Base-by-base conservation (phyloP, 2,329 filamentous ascomycete genomes). In the Alternaria atra region DNA sequence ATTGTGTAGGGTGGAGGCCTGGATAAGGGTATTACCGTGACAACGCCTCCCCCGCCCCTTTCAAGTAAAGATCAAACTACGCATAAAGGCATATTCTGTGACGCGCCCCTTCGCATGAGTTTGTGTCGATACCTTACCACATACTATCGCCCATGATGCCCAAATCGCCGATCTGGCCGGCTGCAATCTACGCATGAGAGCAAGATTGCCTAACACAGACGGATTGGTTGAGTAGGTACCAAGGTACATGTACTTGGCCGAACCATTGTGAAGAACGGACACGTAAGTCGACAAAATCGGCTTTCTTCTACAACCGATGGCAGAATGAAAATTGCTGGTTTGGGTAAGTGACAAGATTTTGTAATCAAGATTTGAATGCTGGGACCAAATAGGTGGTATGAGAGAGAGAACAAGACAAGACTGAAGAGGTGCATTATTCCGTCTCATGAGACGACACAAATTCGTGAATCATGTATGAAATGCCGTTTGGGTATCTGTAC, bases 121-220 rank as follows among this genome's bases (percentile, higher is more conserved):
- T 15, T 42, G 39, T 25, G 20, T 42, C 20, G 39, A 42, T 15
- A 42, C 15, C 20, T 4, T 13, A 42, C 37, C 32, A 50, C 32
- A 50, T 30, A 35, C 13, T 17, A 50, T 50, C n/a, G 46, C 17
- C 46, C 20, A 3, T 7, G 15, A 50, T 50, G 20, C 20, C 23
- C 17, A 27, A 35, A 50, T 50, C 46, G 46, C 46, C 46, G 46
- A 50, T 50, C 30, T 35, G 13, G 32, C 46, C 46, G 46, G 46
- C 46, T 50, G 46, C 30, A 50, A 50, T 50, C 46, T 23, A 37
- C 30, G 46, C 32, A 37, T 50, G 37, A 37, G 25, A 15, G 32
- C 46, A 35, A 50, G 8, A 35, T 50, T 50, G 46, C 46, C 46
- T 37, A 50, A 50, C 46, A 35, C 46, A 50, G 46, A 50, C 46